Base-by-base conservation (phyloP, 805 yeast genomes). In the Candida nitratophila region DNA sequence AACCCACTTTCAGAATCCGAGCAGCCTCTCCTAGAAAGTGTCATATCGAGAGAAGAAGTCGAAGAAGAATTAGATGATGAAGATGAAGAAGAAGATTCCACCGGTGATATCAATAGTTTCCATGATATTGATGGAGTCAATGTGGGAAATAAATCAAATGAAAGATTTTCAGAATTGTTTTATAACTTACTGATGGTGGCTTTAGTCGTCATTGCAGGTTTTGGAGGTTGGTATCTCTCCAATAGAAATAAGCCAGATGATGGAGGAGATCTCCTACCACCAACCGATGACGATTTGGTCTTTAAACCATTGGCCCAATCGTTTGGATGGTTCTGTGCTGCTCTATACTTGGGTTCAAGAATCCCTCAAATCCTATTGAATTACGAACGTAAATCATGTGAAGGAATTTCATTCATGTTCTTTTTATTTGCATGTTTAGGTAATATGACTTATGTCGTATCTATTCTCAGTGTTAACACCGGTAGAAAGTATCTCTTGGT, bases 391-490 rank as follows among this genome's bases (percentile, higher is more conserved):
- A 90, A 89, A 65, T 84, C 95, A 2, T 89, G 96, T 60, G 98
- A 93, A 49, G 98, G 98, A 21, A 86, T 91, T 40, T 87, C 96
- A 11, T 87, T 93, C 57, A 73, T 91, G 72, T 91, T 93, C 65
- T 91, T 91, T 66, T 67, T 93, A 20, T 91, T 93, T 71, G 98
- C 99, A 19, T 89, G 96, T 61, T 68, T 91, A 45, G 99, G 99
- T 39, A 93, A 91, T 61, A 69, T 86, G 57, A 87, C 96, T 1
- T 93, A 89, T 55, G 96, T 93, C 35, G 74, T 86, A 14, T 84
- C 95, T 11, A 91, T 91, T 43, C 68, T 91, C 41, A 77, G 85
- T 38, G 82, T 86, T 36, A 86, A 88, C 50, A 69, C 81, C 40
- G 81, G 87, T 43, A 69, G 72, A 55, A 71, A 78, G 48, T 91